Evolutionary conservation across 345 rosid species (phyloP).

Genomic region (Acer yangbiense): DNA sequence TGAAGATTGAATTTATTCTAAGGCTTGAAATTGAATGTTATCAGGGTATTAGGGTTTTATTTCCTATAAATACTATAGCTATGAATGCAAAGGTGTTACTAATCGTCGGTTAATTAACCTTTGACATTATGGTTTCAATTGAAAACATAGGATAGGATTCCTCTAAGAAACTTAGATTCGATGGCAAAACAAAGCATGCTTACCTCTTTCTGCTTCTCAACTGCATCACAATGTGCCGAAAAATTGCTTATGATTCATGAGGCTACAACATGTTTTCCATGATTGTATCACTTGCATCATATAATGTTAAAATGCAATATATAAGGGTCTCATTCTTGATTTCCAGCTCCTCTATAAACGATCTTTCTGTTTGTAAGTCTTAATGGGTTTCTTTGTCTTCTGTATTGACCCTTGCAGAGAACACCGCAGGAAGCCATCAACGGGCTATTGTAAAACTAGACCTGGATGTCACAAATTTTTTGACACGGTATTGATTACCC

Average conservation of each 20-base stretch:
- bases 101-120: not conserved
- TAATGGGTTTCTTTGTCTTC: conserved; percentile 1
- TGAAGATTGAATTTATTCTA: not conserved
- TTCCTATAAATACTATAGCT: not conserved
- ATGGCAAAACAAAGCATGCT: conserved; percentile 6
- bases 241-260: not conserved
- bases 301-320: conserved; percentile 2
- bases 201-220: not conserved
- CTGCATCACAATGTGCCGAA: not conserved
- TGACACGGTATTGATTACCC: not conserved
- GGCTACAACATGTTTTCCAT: not conserved
- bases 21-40: not conserved
- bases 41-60: not conserved
- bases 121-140: not conserved
- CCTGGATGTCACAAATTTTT: not conserved
- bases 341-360: not conserved
- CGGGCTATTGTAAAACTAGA: conserved; percentile 10
- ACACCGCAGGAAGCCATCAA: not conserved
- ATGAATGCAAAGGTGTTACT: not conserved
- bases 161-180: not conserved
- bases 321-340: not conserved
- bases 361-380: not conserved
- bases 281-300: not conserved
- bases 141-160: conserved; percentile 1
- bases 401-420: not conserved